Evolutionary conservation across 768 basidiomycete species (phyloP).

Genomic region (Lactarius vividus): DNA sequence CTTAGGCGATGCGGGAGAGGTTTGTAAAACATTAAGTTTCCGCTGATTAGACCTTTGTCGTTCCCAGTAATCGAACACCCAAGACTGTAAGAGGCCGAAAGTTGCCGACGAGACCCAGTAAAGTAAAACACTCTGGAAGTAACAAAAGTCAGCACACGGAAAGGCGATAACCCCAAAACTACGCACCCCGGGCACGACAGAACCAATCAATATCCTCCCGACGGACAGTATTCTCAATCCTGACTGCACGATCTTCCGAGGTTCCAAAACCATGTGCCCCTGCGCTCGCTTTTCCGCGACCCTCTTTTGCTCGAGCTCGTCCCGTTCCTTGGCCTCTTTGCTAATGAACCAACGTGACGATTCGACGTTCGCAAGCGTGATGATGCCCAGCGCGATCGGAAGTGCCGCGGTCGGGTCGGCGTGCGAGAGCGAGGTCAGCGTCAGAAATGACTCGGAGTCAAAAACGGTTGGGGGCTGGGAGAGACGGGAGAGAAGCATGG

Average conservation of each 20-base stretch:
- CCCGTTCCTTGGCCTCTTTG: slow-evolving; percentile 51
- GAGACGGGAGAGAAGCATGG: slow-evolving; percentile 53
- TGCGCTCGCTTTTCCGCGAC: slow-evolving; percentile 44
- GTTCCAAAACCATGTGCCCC: slow-evolving; percentile 46
- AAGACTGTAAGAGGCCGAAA: slow-evolving; percentile 73
- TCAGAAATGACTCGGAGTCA: slow-evolving; percentile 75
- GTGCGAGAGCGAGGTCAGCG: slow-evolving; percentile 65
- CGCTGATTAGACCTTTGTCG: slow-evolving; percentile 36
- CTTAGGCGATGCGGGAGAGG: background rate
- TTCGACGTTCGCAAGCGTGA: slow-evolving; percentile 80
- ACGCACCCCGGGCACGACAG: slow-evolving; percentile 70
- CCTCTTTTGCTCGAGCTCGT: slow-evolving; percentile 46
- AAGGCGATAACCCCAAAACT: background rate
- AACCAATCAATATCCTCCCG: slow-evolving; percentile 62
- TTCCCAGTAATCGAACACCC: slow-evolving; percentile 67
- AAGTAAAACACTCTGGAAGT: slow-evolving; percentile 56
- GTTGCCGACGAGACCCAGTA: slow-evolving; percentile 79
- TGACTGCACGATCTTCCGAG: slow-evolving; percentile 51
- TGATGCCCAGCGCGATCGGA: slow-evolving; percentile 67
- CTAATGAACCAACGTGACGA: slow-evolving; percentile 71
- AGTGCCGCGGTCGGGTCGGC: slow-evolving; percentile 68
- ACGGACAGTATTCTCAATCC: slow-evolving; percentile 57
- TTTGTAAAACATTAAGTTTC: background rate
- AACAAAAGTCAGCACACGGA: slow-evolving; percentile 11
- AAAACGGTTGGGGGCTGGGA: slow-evolving; percentile 61